Evolutionary conservation across 2,329 filamentous ascomycete species (phyloP), one percentile per base, ranked within the genome.

Genomic region (Apiospora aurea): DNA sequence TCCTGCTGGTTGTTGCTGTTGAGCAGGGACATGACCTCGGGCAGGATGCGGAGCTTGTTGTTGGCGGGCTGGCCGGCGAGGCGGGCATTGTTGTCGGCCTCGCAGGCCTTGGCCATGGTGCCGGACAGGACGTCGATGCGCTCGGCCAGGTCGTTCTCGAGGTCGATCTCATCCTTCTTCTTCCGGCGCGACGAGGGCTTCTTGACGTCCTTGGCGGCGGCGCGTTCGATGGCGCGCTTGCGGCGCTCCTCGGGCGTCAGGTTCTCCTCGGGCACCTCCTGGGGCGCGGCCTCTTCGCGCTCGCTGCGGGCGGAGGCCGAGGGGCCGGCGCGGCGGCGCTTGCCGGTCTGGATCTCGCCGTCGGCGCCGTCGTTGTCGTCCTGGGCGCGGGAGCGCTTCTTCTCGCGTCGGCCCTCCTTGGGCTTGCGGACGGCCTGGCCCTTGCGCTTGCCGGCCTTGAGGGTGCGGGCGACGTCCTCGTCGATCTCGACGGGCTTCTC

Each of bases 21-120:
- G 73, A 99, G 88, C 26, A 98, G 87, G 61, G 91, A 91, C 67
- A 95, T 92, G 18, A 99, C 96, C 80, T 97, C 93, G 1, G 96
- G 95, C 21, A 99, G 90, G 76, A 99, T 92, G 84, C 95, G 95
- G 66, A 99, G 89, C 85, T 99, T 99, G 84, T 97, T 92, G 73
- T 95, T 90, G 43, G 96, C 96, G 0, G 96, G 94, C 78, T 94
- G 88, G 75, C 93, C 92, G 69, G 91, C 88, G 75, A 93, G 89
- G 77, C 96, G 95, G 51, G 94, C 94, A 71, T 91, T 86, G 77
- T 96, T 95, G 82, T 99, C 96, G 49, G 91, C 90, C 81, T 95
- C 90, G 73, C 96, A 97, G 21, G 96, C 96, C 75, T 91, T 88
- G 76, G 96, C 95, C 95, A 99, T 99, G 71, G 91, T 91, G 70